Conservation (phyloP, 768 basidiomycete species). For the Hemileccinum rubropunctum region DNA sequence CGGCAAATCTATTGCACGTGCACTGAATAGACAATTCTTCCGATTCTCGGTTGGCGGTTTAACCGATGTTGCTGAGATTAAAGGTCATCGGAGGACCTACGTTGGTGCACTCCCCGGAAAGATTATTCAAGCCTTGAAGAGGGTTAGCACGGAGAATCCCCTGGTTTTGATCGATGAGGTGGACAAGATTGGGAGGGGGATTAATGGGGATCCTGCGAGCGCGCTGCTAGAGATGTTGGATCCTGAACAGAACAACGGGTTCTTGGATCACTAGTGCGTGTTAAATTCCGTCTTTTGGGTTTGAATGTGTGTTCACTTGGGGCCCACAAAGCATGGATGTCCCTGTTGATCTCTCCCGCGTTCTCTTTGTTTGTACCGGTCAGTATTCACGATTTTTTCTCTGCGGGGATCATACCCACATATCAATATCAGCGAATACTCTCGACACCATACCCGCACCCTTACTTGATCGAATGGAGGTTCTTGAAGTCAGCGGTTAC, state of each 20-base stretch:
- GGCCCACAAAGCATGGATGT: slow-evolving; percentile 81
- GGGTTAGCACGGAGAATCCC: slow-evolving; percentile 92
- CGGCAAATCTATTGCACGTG: slow-evolving; percentile 91
- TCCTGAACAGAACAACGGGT: slow-evolving; percentile 92
- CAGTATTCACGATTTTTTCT: slow-evolving; percentile 11
- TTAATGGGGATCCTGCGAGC: slow-evolving; percentile 90
- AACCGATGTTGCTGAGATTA: slow-evolving; percentile 98
- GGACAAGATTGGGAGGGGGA: slow-evolving; percentile 90
- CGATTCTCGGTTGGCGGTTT: slow-evolving; percentile 95
- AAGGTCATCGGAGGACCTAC: slow-evolving; percentile 97
- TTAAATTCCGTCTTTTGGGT: background rate
- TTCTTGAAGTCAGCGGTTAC: slow-evolving; percentile 91
- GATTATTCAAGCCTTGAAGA: slow-evolving; percentile 91
- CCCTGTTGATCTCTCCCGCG: slow-evolving; percentile 92
- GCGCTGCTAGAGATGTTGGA: slow-evolving; percentile 92
- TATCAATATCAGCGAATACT: slow-evolving; percentile 61
- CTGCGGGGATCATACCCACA: slow-evolving; percentile 6
- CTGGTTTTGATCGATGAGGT: slow-evolving; percentile 94
- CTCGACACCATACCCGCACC: slow-evolving; percentile 94
- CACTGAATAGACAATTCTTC: slow-evolving; percentile 90
- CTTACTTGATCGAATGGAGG: slow-evolving; percentile 93
- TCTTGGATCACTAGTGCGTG: slow-evolving; percentile 91
- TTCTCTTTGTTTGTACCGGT: slow-evolving; percentile 95
- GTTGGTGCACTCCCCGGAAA: slow-evolving; percentile 93
- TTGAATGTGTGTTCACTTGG: slow-evolving; percentile 3